Evolutionary conservation across 352 stramenopile species (phyloP).

Genomic region (Plasmopara viticola): DNA sequence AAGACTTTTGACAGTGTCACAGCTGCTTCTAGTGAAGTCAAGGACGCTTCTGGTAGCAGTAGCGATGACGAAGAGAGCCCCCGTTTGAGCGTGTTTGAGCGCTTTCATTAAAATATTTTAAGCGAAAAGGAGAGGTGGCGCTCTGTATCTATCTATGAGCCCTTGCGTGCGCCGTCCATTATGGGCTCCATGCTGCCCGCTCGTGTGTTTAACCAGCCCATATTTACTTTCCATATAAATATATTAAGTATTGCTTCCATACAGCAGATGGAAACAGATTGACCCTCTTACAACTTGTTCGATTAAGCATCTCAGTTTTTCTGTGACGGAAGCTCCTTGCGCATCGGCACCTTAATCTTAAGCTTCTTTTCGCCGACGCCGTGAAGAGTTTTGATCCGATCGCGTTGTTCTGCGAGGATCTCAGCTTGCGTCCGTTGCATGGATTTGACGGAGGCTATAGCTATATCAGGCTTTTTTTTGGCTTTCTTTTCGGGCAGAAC

Average conservation of each 20-base stretch:
- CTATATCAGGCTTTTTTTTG: conserved; percentile 79
- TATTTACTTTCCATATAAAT: conserved; percentile 86
- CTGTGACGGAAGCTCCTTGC: conserved; percentile 54
- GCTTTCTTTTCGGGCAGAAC: conserved; percentile 56
- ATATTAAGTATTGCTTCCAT: conserved; percentile 34
- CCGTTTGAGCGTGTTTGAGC: conserved; percentile 75
- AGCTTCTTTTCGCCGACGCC: conserved; percentile 46
- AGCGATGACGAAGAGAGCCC: conserved; percentile 66
- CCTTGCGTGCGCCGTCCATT: conserved; percentile 23
- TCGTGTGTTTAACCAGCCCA: conserved; percentile 44
- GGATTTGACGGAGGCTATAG: conserved; percentile 46
- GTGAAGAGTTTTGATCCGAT: conserved; percentile 54
- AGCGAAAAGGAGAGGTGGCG: conserved; percentile 41
- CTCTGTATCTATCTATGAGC: conserved; percentile 48
- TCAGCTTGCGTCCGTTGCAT: conserved; percentile 66
- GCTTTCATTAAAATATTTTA: conserved; percentile 62
- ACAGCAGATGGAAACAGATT: conserved; percentile 17
- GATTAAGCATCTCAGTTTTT: conserved; percentile 18
- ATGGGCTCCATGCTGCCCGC: conserved; percentile 25
- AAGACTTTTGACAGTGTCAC: conserved; percentile 32
- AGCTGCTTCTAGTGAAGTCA: conserved; percentile 14
- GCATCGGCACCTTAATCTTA: conserved; percentile 59
- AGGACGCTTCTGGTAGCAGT: conserved; percentile 26
- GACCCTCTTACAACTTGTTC: too few species aligned
- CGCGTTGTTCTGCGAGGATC: conserved; percentile 71